Conservation (phyloP, 345 rosid genomes). For the Sisymbrium altissimum region DNA sequence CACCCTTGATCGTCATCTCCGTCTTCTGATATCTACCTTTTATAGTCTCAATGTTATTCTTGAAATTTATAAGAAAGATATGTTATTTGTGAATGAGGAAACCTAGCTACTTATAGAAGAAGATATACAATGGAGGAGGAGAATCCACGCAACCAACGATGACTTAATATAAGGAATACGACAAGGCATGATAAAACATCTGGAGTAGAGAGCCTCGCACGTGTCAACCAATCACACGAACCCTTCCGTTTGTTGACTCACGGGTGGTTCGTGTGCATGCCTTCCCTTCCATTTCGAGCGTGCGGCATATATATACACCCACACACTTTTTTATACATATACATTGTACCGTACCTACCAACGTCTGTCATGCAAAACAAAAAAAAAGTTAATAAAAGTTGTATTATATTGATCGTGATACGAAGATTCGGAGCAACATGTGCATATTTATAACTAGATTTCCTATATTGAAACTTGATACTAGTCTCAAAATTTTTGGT, state of each 20-base stretch:
- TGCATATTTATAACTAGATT: constrained; percentile 18
- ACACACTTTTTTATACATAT: background rate
- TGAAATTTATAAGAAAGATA: background rate
- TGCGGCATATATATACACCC: constrained; percentile 10
- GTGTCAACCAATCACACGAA: constrained; percentile 29
- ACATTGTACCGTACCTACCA: constrained; percentile 29
- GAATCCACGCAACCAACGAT: constrained; percentile 20
- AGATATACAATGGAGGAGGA: constrained; percentile 30
- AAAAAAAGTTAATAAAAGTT: background rate
- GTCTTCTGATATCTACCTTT: constrained; percentile 16
- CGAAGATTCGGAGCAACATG: constrained; percentile 4
- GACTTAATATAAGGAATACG: constrained; percentile 10
- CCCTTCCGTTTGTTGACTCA: constrained; percentile 24
- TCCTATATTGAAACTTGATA: too few relatives aligned
- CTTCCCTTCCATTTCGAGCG: constrained; percentile 9
- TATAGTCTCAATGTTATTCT: background rate
- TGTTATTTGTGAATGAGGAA: constrained; percentile 4
- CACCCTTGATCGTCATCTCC: constrained; percentile 18
- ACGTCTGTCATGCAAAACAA: background rate
- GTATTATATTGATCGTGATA: constrained; percentile 5
- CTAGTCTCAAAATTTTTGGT: too few relatives aligned
- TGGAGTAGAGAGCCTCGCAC: constrained; percentile 33
- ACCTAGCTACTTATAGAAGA: constrained; percentile 28
- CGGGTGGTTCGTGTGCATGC: constrained; percentile 23
- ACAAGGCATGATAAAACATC: constrained; percentile 19